A percentile compares a stretch with the other conserved stretches of the same genome.
phyloP scores from a whole-genome alignment of 352 stramenopile genomes.

The Phytophthora pistaciae region DNA sequence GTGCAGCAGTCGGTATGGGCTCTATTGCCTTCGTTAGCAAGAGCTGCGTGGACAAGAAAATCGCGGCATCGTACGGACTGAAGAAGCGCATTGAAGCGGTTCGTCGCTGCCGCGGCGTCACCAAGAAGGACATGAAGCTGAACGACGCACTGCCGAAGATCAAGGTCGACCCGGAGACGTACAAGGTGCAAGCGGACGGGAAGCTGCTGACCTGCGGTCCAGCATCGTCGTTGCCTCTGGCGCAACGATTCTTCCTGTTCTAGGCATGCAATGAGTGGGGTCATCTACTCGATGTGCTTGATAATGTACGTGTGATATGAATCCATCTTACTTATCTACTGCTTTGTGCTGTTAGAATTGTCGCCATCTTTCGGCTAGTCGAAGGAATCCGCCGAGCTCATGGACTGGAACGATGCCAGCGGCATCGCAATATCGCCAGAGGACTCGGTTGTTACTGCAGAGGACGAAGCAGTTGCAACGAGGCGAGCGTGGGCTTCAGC shows the following conservation, averaged over 20 bases:
- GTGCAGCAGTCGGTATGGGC: slow-evolving; percentile 61
- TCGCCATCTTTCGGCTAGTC: slow-evolving; percentile 34
- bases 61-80: slow-evolving; percentile 82
- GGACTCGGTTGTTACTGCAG: slow-evolving; percentile 30
- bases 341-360: slow-evolving; percentile 21
- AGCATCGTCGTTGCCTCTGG: slow-evolving; percentile 86
- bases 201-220: slow-evolving; percentile 91
- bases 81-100: slow-evolving; percentile 91
- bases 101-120: slow-evolving; percentile 81
- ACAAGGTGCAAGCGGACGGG: slow-evolving; percentile 93
- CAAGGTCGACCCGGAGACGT: slow-evolving; percentile 96
- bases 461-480: slow-evolving; percentile 35
- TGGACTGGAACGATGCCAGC: slow-evolving; percentile 36
- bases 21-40: slow-evolving; percentile 94
- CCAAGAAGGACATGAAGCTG: slow-evolving; percentile 97
- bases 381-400: slow-evolving; percentile 34
- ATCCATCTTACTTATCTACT: slow-evolving; percentile 31
- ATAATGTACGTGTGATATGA: slow-evolving; percentile 31
- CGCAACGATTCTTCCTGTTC: slow-evolving; percentile 96
- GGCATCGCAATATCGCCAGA: slow-evolving; percentile 34
- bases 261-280: slow-evolving; percentile 62
- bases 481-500: slow-evolving; percentile 33
- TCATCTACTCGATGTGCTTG: slow-evolving; percentile 5
- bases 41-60: slow-evolving; percentile 76
- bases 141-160: slow-evolving; percentile 96